phyloP scores from a whole-genome alignment of 208 protist species.

The Jaenimonas drosophilae region DNA sequence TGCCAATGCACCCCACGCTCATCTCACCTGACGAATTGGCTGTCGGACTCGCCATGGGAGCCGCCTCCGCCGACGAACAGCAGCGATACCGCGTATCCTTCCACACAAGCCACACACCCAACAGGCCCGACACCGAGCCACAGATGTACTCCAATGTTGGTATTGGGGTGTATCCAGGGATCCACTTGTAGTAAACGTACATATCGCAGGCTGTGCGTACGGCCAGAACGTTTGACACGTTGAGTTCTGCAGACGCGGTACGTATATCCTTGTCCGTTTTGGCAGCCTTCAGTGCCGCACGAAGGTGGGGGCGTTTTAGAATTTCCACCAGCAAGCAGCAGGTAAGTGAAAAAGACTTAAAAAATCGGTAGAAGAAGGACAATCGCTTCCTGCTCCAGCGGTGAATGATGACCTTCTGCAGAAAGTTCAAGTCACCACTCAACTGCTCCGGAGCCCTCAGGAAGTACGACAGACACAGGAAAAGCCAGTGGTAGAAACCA shows the following conservation, averaged over 20 bases:
- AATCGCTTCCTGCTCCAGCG: conserved; percentile 55
- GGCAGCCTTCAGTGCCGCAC: not conserved
- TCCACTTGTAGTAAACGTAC: conserved; percentile 89
- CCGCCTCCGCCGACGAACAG: no score
- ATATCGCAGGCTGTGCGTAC: conserved; percentile 80
- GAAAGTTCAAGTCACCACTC: conserved; percentile 71
- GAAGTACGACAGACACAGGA: conserved; percentile 36
- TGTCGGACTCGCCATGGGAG: no score
- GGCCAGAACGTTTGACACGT: conserved; percentile 31
- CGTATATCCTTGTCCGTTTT: not conserved
- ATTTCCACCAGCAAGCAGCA: conserved; percentile 52
- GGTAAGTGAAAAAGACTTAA: conserved; percentile 81
- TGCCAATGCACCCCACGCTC: no score
- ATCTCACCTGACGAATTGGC: no score
- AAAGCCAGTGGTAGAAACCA: conserved; percentile 34
- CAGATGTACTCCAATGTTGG: conserved; percentile 57
- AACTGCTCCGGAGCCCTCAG: conserved; percentile 74
- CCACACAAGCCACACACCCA: conserved; percentile 76
- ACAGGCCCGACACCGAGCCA: conserved; percentile 49
- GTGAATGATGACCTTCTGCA: conserved; percentile 73
- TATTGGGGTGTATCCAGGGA: conserved; percentile 65
- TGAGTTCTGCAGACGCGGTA: no score
- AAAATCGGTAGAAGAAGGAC: conserved; percentile 80
- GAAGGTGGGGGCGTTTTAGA: conserved; percentile 9
- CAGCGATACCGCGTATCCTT: conserved; percentile 35